Evolutionary conservation across 176 grass and related monocot species (phyloP).

Genomic region (Aechmea fasciata): DNA sequence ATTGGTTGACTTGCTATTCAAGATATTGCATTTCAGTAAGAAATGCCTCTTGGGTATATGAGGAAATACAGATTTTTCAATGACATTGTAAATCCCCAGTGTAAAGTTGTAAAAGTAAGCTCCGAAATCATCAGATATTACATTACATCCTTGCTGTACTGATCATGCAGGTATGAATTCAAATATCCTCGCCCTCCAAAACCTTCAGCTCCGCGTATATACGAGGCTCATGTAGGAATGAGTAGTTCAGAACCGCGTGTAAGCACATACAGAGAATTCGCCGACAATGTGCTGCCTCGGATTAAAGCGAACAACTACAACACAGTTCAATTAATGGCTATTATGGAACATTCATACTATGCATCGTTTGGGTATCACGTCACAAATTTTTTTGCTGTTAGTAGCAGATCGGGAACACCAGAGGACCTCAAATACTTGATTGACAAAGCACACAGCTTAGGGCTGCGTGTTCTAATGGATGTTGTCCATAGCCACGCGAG

Average conservation of each 20-base stretch:
- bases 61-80: too few relatives aligned
- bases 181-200: constrained; percentile 59
- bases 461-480: constrained; percentile 83
- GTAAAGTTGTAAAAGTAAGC: too few relatives aligned
- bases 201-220: constrained; percentile 66
- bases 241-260: constrained; percentile 60
- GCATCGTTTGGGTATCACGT: constrained; percentile 98
- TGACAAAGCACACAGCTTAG: constrained; percentile 89
- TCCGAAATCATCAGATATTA: too few relatives aligned
- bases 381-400: constrained; percentile 92
- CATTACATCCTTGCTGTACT: too few relatives aligned
- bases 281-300: constrained; percentile 79
- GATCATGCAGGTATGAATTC: constrained; percentile 55
- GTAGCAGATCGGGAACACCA: constrained; percentile 86
- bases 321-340: constrained; percentile 86
- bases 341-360: constrained; percentile 99
- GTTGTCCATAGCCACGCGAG: constrained; percentile 89
- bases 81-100: too few relatives aligned
- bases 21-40: too few relatives aligned
- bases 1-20: too few relatives aligned
- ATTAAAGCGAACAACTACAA: constrained; percentile 90
- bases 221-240: constrained; percentile 96
- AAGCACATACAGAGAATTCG: constrained; percentile 87
- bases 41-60: too few relatives aligned
- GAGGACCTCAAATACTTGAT: constrained; percentile 96